Evolutionary conservation across 495 filamentous ascomycete species (phyloP).

Genomic region (Rostrohypoxylon terebratum): DNA sequence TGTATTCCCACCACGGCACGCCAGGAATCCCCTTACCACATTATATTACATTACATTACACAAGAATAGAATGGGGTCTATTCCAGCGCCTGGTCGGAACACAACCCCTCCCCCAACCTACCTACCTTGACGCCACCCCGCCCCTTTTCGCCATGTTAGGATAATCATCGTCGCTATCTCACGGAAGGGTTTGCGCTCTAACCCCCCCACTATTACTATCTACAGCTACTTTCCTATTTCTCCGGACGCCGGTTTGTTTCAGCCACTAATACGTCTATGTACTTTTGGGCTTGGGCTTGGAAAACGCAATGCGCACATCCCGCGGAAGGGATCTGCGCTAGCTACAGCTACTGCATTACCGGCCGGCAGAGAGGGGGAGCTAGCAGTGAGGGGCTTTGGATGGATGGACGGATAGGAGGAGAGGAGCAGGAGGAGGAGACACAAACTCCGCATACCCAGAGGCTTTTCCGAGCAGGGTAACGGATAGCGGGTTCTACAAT

Average conservation of each 20-base stretch:
- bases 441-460: conserved; percentile 30
- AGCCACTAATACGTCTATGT: not conserved
- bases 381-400: not conserved
- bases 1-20: conserved; percentile 14
- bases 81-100: conserved; percentile 22
- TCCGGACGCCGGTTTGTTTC: not conserved
- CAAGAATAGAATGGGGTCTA: not conserved
- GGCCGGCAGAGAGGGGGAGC: not conserved
- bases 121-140: not conserved
- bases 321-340: not conserved
- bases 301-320: not conserved
- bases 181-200: not conserved
- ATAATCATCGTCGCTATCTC: not conserved
- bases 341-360: not conserved
- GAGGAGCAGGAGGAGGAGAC: not conserved
- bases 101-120: not conserved
- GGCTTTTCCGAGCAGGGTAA: conserved; percentile 42
- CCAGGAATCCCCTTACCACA: not conserved
- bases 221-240: not conserved
- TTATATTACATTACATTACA: no score
- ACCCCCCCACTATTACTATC: not conserved
- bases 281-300: not conserved
- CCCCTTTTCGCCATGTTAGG: not conserved
- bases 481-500: conserved; percentile 2
- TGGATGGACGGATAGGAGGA: not conserved